These are phyloP conservation scores for Coriaria nepalensis DNA, from an alignment of 306 rosid genomes.

Conservation along the genomic window DNA sequence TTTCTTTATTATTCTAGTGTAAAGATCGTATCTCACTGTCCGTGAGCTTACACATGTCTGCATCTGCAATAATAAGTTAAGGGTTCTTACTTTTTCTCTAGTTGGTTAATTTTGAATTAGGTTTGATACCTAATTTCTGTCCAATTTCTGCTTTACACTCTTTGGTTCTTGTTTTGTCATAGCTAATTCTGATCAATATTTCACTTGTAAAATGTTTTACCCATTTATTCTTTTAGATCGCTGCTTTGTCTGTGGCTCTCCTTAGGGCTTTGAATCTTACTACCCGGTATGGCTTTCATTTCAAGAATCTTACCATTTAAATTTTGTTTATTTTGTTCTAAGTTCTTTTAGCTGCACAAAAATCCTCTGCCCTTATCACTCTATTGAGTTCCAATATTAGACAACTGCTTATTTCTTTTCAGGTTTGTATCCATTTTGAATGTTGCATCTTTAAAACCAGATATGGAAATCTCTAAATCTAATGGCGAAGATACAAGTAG, in stretches of 20 bases:
- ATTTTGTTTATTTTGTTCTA: conserved; percentile 7
- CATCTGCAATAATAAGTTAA: not conserved
- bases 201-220: not conserved
- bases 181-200: too few relatives aligned
- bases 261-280: conserved; percentile 75
- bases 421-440: conserved; percentile 89
- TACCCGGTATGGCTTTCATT: conserved; percentile 41
- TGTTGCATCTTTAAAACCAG: conserved; percentile 83
- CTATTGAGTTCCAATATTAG: too few relatives aligned
- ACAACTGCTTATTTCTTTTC: conserved; percentile 15
- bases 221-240: conserved; percentile 45
- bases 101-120: too few relatives aligned
- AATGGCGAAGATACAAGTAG: conserved; percentile 34
- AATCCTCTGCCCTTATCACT: not conserved
- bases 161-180: too few relatives aligned
- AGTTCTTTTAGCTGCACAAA: conserved; percentile 11
- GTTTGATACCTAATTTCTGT: too few relatives aligned
- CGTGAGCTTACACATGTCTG: not conserved
- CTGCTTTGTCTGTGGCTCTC: conserved; percentile 77
- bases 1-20: too few relatives aligned
- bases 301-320: conserved; percentile 7
- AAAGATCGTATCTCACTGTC: too few relatives aligned
- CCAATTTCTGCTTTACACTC: too few relatives aligned
- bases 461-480: conserved; percentile 23
- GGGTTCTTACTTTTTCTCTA: too few relatives aligned